phyloP scores from a whole-genome alignment of 768 basidiomycete genomes.

The Russula earlei region DNA sequence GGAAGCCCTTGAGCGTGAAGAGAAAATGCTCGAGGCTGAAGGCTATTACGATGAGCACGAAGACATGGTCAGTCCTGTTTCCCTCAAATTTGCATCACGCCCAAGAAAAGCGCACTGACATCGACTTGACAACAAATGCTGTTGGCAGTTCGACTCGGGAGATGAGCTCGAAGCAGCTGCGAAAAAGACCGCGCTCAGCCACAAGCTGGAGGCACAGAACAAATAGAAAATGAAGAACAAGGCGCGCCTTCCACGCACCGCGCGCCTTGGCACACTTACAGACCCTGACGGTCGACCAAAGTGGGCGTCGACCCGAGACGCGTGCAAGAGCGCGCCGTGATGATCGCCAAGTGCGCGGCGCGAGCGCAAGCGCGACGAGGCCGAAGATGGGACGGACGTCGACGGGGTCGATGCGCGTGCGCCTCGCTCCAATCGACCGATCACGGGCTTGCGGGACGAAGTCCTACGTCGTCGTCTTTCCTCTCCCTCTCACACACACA shows the following conservation, averaged over 20 bases:
- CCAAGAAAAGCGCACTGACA: not conserved
- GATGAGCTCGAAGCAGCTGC: constrained; percentile 69
- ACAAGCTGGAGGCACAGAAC: constrained; percentile 64
- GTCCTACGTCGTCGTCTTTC: constrained; percentile 36
- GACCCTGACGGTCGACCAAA: constrained; percentile 74
- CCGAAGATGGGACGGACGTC: constrained; percentile 27
- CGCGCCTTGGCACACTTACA: constrained; percentile 51
- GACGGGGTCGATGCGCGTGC: constrained; percentile 34
- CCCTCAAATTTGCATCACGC: not conserved
- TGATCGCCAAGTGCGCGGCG: constrained; percentile 74
- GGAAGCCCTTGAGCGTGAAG: constrained; percentile 93
- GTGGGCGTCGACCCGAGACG: constrained; percentile 84
- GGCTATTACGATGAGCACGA: constrained; percentile 92
- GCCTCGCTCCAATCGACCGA: constrained; percentile 63
- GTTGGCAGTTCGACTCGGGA: constrained; percentile 41
- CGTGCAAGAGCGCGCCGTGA: constrained; percentile 80
- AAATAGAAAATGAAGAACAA: constrained; percentile 88
- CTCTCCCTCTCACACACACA: no score
- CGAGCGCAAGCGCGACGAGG: constrained; percentile 51
- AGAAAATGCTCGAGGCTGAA: constrained; percentile 86
- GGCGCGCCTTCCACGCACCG: constrained; percentile 66
- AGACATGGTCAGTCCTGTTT: constrained; percentile 52
- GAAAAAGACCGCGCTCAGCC: constrained; percentile 48
- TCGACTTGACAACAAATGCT: not conserved
- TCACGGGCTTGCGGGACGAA: constrained; percentile 72